Conservation (phyloP, 495 filamentous ascomycete species). For the Parmelia sp. region DNA sequence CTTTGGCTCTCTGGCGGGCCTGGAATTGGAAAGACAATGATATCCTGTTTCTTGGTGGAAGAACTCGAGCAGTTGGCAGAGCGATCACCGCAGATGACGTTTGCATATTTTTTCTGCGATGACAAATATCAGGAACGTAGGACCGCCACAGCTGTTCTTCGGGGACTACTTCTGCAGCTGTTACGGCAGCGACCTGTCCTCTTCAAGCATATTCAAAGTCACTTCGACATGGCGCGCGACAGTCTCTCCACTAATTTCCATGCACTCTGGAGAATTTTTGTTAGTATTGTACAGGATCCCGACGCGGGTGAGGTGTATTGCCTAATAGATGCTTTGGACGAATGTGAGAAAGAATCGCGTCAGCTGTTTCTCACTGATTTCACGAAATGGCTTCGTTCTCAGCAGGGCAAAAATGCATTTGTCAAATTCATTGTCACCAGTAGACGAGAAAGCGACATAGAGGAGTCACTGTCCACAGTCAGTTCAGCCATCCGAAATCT, state of each 20-base stretch:
- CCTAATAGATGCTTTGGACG: constrained; percentile 43
- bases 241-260: constrained; percentile 33
- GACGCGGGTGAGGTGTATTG: constrained; percentile 30
- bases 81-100: constrained; percentile 19
- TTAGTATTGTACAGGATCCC: constrained; percentile 29
- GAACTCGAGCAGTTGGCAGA: constrained; percentile 30
- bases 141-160: constrained; percentile 36
- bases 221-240: constrained; percentile 30
- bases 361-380: constrained; percentile 24
- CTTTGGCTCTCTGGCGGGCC: constrained; percentile 45
- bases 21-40: constrained; percentile 48
- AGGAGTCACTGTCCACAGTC: constrained; percentile 26
- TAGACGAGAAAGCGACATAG: constrained; percentile 32
- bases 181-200: constrained; percentile 27
- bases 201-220: constrained; percentile 23
- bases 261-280: constrained; percentile 35
- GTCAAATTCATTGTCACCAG: constrained; percentile 37
- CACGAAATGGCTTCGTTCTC: constrained; percentile 3
- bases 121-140: constrained; percentile 40
- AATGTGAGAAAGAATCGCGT: constrained; percentile 39
- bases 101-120: constrained; percentile 43
- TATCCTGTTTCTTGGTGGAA: constrained; percentile 41
- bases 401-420: constrained; percentile 9
- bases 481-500: constrained; percentile 29
- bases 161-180: constrained; percentile 36